Evolutionary conservation across 2,329 filamentous ascomycete species (phyloP), one percentile per base, ranked within the genome.

Genomic region (Talaromyces piceae): DNA sequence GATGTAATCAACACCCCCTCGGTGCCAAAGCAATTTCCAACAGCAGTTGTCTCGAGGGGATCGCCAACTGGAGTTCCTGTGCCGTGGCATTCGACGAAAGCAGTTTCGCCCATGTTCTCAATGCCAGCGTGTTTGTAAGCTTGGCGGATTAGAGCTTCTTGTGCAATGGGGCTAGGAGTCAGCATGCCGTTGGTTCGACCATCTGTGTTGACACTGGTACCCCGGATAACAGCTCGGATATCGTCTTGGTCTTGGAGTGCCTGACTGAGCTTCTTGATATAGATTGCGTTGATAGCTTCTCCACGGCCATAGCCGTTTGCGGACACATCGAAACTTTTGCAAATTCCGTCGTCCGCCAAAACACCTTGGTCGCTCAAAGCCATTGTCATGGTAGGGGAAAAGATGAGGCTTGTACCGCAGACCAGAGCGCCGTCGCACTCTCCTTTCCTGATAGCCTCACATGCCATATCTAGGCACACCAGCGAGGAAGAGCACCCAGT

Each of bases 281-380:
- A 60, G 0, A 82, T 54, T 0, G 67, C 62, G 0, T 70, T 70
- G 13, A 78, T 62, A 2, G 77, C 77, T 47, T 82, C 79, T 6
- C 74, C 76, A 2, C 77, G 69, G 23, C 67, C 76, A 60, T 71
- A 78, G 5, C 77, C 77, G 55, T 77, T 62, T 0, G 73, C 77
- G 1, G 56, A 58, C 0, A 56, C 59, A 58, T 73, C 69, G 60
- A 65, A 74, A 59, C 67, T 75, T 8, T 51, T 73, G 12, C 75
- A 47, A 8, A 25, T 28, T 4, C 27, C 45, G 13, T 80, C 71
- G 25, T 78, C 73, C 1, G 77, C 78, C 18, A 82, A 72, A 43
- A 80, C 61, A 60, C 73, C 57, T 16, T 63, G 52, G 16, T 67
- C 66, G 37, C 61, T 63, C 47, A 62, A 59, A 2, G 62, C 59